Evolutionary conservation across 768 basidiomycete genomes (phyloP).

Genomic region (Calocybe cyanea): DNA sequence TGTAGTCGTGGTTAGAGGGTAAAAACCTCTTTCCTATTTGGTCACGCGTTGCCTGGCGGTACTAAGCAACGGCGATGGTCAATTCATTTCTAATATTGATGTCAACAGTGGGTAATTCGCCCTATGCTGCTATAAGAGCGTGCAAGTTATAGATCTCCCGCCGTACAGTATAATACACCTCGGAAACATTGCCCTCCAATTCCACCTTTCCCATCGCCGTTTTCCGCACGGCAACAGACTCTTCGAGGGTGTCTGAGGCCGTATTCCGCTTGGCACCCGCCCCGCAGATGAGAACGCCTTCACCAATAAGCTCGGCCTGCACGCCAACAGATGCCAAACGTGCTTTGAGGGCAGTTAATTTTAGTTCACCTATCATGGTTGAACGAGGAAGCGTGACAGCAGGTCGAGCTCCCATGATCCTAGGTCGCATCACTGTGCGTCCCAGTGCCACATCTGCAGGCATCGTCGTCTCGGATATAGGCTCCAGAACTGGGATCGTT

Average conservation of each 20-base stretch:
- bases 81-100: background rate
- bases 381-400: conserved; percentile 73
- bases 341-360: conserved; percentile 85
- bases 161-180: conserved; percentile 86
- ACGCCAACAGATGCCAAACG: conserved; percentile 72
- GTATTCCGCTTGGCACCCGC: conserved; percentile 43
- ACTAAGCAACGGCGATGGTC: conserved; percentile 10
- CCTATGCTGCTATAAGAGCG: conserved; percentile 75
- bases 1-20: conserved; percentile 30
- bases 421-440: conserved; percentile 27
- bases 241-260: conserved; percentile 44
- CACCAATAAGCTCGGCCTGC: conserved; percentile 93
- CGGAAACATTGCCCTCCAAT: conserved; percentile 84
- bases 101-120: background rate
- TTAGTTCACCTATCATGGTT: conserved; percentile 96
- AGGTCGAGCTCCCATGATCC: conserved; percentile 62
- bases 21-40: conserved; percentile 26
- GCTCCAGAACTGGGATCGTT: conserved; percentile 85
- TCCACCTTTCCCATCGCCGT: conserved; percentile 81
- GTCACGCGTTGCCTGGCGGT: conserved; percentile 18
- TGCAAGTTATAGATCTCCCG: conserved; percentile 88
- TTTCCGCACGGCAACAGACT: conserved; percentile 87
- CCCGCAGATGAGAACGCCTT: conserved; percentile 92
- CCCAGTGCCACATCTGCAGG: conserved; percentile 19
- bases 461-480: conserved; percentile 34